phyloP scores from a whole-genome alignment of 1,284 basidiomycete genomes.

The Apiotrichum domesticum region DNA sequence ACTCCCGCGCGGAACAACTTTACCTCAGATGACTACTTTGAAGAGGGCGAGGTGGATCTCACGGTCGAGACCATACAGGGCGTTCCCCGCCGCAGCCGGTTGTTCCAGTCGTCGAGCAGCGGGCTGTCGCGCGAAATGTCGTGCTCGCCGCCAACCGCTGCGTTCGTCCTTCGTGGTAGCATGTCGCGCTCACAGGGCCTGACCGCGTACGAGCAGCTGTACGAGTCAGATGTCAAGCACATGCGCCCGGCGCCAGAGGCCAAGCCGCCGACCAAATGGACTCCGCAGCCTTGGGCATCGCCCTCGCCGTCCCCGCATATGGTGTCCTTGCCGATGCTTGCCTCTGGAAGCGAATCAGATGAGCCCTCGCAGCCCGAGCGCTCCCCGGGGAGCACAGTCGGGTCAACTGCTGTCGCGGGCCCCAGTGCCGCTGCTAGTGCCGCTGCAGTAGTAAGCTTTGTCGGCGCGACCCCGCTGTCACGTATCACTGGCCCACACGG shows the following conservation, averaged over 20 bases:
- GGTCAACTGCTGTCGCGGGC: no score
- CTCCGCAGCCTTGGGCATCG: constrained; percentile 2
- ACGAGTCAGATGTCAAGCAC: background rate
- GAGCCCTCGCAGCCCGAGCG: no score
- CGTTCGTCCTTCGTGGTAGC: constrained; percentile 7
- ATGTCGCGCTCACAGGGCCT: background rate
- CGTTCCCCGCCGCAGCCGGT: background rate
- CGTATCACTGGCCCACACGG: background rate
- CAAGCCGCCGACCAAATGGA: constrained; percentile 2
- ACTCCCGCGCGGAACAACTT: background rate
- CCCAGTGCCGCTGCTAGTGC: background rate
- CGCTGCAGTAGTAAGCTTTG: background rate
- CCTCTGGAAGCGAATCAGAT: background rate
- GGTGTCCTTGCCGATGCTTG: background rate
- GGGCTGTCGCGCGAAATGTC: no score
- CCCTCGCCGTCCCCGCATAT: constrained; percentile 6
- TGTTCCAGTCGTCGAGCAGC: no score
- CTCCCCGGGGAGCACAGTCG: no score
- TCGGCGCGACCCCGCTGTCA: background rate
- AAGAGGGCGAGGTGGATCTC: no score
- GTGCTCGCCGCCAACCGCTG: background rate
- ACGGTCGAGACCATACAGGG: no score
- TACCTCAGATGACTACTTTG: background rate
- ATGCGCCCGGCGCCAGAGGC: constrained; percentile 3
- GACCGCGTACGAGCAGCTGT: constrained; percentile 7